Conservation (phyloP, 2,329 filamentous ascomycete genomes). For the Ophiostoma tasmaniense region DNA sequence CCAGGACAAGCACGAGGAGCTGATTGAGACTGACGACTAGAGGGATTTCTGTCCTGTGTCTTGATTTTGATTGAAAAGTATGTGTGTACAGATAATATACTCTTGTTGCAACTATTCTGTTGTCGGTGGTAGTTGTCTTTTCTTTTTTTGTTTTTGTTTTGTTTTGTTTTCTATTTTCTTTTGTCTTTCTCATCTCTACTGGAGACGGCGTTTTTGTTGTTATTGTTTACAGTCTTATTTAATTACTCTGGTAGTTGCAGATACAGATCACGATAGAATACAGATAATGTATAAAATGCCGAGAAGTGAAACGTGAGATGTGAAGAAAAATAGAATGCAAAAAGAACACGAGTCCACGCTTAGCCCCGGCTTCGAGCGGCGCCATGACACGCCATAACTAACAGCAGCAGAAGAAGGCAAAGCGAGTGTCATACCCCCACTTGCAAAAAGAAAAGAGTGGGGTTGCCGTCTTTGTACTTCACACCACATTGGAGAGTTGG, state of each 20-base stretch:
- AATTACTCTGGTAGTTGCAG: neutral
- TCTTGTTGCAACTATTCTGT: neutral
- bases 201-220: neutral
- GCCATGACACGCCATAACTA: neutral
- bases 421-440: neutral
- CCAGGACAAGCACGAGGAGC: slow-evolving; percentile 22
- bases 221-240: neutral
- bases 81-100: neutral
- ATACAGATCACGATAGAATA: neutral
- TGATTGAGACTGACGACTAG: slow-evolving; percentile 11
- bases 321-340: neutral
- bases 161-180: neutral
- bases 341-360: neutral
- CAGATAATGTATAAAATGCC: neutral
- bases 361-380: neutral
- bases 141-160: neutral
- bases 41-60: neutral
- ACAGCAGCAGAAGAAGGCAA: neutral
- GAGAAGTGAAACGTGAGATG: neutral
- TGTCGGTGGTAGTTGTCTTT: neutral
- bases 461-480: neutral
- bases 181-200: neutral
- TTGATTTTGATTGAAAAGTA: neutral
- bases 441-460: neutral
- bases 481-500: neutral